Conservation (phyloP, 2,329 filamentous ascomycete species). For the Zarea fungicola region DNA sequence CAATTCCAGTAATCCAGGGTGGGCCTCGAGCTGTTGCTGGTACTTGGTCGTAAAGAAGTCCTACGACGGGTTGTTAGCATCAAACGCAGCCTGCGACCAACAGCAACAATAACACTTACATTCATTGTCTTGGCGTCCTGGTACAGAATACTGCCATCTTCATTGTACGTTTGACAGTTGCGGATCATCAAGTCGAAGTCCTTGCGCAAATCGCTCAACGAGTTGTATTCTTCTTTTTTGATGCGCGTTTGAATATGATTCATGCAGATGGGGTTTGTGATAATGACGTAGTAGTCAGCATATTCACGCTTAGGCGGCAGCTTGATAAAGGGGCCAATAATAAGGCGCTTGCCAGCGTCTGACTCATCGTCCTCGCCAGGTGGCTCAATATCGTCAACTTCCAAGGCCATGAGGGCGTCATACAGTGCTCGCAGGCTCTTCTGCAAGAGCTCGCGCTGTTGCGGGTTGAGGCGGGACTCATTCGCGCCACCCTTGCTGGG, state of each 20-base stretch:
- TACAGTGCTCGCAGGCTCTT: conserved; percentile 71
- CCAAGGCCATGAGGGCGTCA: conserved; percentile 75
- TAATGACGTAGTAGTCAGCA: conserved; percentile 92
- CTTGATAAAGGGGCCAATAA: conserved; percentile 92
- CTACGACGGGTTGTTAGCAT: conserved; percentile 28
- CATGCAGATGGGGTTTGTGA: conserved; percentile 90
- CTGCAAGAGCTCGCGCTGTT: conserved; percentile 73
- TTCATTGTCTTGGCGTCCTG: conserved; percentile 90
- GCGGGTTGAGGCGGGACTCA: conserved; percentile 51
- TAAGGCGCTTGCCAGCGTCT: conserved; percentile 62
- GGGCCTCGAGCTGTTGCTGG: conserved; percentile 47
- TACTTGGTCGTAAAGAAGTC: conserved; percentile 52
- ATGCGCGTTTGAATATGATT: conserved; percentile 92
- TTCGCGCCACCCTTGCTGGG: conserved; percentile 50
- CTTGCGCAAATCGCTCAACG: conserved; percentile 70
- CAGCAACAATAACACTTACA: conserved; percentile 46
- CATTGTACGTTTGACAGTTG: conserved; percentile 95
- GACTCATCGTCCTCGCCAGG: conserved; percentile 53
- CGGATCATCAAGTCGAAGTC: conserved; percentile 81
- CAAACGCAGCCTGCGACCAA: conserved; percentile 8
- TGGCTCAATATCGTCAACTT: conserved; percentile 66
- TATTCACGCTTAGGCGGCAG: conserved; percentile 85
- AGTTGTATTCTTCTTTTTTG: conserved; percentile 89
- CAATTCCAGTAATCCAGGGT: conserved; percentile 51
- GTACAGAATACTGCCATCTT: conserved; percentile 88